A percentile compares a stretch with the other conserved stretches of the same genome.
Evolutionary conservation across 352 stramenopile genomes (phyloP).

Genomic region (Plasmopara muralis): DNA sequence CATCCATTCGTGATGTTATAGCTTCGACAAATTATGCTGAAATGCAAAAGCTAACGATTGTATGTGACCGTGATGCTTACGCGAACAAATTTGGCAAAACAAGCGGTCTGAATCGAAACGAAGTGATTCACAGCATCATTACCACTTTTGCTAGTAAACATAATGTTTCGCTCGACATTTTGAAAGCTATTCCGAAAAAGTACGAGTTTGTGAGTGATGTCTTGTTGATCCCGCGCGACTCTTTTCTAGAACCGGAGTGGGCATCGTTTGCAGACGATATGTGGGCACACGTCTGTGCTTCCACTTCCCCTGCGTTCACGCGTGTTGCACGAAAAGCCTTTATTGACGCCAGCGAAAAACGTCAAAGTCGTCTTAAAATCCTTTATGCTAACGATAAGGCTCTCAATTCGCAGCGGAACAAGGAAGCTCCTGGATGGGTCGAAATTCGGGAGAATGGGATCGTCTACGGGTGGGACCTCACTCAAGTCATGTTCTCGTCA

Average conservation of each 20-base stretch:
- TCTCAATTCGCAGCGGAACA: constrained; percentile 30
- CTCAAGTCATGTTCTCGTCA: constrained; percentile 95
- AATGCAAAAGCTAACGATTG: constrained; percentile 32
- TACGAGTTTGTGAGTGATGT: constrained; percentile 79
- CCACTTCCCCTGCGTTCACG: constrained; percentile 44
- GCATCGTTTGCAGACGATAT: constrained; percentile 41
- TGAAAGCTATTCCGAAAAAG: constrained; percentile 44
- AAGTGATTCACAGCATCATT: constrained; percentile 58
- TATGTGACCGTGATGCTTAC: constrained; percentile 55
- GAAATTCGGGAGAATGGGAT: constrained; percentile 92
- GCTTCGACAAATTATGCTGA: constrained; percentile 19
- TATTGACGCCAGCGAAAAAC: constrained; percentile 71
- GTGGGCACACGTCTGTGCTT: constrained; percentile 57
- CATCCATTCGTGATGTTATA: constrained; percentile 28
- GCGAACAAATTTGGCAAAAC: constrained; percentile 72
- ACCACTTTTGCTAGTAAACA: constrained; percentile 44
- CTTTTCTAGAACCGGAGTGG: constrained; percentile 60
- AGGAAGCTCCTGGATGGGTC: constrained; percentile 56
- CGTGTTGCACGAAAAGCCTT: constrained; percentile 79
- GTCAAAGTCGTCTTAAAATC: constrained; percentile 71
- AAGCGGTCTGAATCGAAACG: constrained; percentile 65
- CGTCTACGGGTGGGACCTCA: constrained; percentile 92
- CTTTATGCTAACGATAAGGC: constrained; percentile 48
- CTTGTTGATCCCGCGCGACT: constrained; percentile 55
- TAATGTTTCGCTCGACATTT: constrained; percentile 26